Evolutionary conservation across 192 early-diverging fungal species (phyloP).

Genomic region (Entomortierella lignicola): DNA sequence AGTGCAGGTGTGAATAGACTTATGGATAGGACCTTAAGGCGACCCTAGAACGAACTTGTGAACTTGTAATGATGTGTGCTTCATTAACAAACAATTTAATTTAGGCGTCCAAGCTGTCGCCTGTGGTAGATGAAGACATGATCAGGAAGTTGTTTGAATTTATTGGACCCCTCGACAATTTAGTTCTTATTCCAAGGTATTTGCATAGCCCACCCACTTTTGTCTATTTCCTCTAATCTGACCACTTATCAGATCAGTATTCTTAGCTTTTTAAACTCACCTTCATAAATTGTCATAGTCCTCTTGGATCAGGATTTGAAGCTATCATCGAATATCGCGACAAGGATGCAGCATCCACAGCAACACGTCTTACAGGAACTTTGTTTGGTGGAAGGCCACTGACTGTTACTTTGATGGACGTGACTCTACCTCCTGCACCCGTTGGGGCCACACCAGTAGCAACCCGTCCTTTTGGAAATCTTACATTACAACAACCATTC

Average conservation of each 20-base stretch:
- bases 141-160: constrained; percentile 43
- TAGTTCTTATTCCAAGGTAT: constrained; percentile 54
- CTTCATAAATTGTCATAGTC: constrained; percentile 14
- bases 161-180: constrained; percentile 41
- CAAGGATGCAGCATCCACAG: constrained; percentile 30
- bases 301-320: constrained; percentile 50
- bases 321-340: constrained; percentile 47
- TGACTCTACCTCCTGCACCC: constrained; percentile 11
- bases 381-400: constrained; percentile 44
- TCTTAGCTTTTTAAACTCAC: background rate
- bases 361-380: constrained; percentile 48
- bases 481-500: constrained; percentile 35
- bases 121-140: constrained; percentile 38
- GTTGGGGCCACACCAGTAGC: constrained; percentile 5
- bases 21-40: background rate
- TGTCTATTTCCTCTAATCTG: background rate
- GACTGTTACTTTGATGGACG: constrained; percentile 42
- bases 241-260: background rate
- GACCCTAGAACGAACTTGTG: too few species aligned
- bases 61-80: too few species aligned
- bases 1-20: constrained; percentile 32
- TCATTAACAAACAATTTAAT: too few species aligned
- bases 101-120: constrained; percentile 52
- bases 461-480: constrained; percentile 32
- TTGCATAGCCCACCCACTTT: too few species aligned